These are phyloP conservation scores for Nicotiana benthamiana DNA, from an alignment of 257 asterid genomes.

Conservation along the genomic window DNA sequence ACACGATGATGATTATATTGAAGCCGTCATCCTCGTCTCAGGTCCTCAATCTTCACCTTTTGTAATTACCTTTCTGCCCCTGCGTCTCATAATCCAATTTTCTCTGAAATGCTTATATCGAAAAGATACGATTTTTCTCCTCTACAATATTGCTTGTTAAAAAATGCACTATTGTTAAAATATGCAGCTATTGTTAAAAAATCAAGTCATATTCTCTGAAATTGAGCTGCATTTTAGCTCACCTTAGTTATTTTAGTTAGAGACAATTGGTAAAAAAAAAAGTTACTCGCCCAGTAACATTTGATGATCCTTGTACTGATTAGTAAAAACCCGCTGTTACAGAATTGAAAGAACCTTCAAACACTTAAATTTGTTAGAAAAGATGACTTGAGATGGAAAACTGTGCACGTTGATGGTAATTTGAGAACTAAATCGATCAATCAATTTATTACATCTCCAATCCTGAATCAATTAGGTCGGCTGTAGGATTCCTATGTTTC, in stretches of 20 bases:
- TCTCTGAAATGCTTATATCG: not conserved
- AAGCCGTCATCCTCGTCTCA: slow-evolving; percentile 30
- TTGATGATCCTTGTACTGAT: not conserved
- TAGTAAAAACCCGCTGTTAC: not conserved
- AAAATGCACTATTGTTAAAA: not conserved
- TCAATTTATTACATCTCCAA: not conserved
- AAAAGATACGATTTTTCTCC: not conserved
- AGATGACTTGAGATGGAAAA: not conserved
- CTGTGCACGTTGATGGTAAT: not conserved
- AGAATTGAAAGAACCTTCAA: not conserved
- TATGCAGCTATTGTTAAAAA: too few relatives aligned
- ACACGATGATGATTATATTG: slow-evolving; percentile 24
- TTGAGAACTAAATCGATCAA: not conserved
- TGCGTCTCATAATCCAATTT: not conserved
- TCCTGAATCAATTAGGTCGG: not conserved
- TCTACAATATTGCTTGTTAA: not conserved
- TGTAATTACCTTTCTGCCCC: not conserved
- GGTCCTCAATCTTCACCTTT: slow-evolving; percentile 8
- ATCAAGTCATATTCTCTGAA: too few relatives aligned
- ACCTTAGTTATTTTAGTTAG: not conserved
- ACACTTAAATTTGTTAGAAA: not conserved
- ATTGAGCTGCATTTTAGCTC: not conserved
- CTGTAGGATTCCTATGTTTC: not conserved
- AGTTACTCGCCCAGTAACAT: not conserved
- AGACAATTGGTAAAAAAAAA: not conserved